These are phyloP conservation scores for Cicer pinnatifidum DNA, from an alignment of 306 rosid species.

Conservation along the genomic window DNA sequence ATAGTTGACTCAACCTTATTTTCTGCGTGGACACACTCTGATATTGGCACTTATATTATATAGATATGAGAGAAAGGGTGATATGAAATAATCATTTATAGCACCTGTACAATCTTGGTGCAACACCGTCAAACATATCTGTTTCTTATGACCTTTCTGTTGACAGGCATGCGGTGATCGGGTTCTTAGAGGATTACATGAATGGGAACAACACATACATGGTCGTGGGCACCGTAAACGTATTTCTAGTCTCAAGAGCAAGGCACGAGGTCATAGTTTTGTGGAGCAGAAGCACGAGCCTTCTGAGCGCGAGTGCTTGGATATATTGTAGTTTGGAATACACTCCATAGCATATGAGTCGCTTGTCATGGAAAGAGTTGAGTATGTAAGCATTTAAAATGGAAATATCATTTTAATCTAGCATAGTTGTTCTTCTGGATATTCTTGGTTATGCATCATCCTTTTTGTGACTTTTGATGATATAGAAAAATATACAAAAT, in stretches of 20 bases:
- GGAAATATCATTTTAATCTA: background rate
- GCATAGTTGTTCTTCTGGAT: background rate
- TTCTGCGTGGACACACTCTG: background rate
- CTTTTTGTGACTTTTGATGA: background rate
- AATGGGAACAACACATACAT: conserved; percentile 85
- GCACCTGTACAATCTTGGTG: background rate
- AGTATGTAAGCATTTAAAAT: background rate
- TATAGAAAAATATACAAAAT: background rate
- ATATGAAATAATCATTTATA: background rate
- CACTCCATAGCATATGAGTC: background rate
- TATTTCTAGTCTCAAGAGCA: conserved; percentile 63
- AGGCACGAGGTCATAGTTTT: conserved; percentile 43
- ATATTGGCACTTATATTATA: background rate
- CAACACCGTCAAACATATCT: background rate
- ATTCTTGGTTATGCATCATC: background rate
- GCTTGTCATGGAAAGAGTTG: background rate
- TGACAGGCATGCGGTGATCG: conserved; percentile 80
- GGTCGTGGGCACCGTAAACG: conserved; percentile 88
- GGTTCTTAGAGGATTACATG: conserved; percentile 84
- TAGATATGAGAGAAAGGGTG: background rate
- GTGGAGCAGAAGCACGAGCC: conserved; percentile 43
- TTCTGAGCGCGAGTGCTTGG: conserved; percentile 22
- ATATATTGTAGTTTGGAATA: conserved; percentile 12
- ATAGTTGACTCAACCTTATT: background rate
- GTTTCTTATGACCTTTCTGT: conserved; percentile 36